Conservation (phyloP, 805 yeast genomes). For the Jamesozyma jinghongensis region DNA sequence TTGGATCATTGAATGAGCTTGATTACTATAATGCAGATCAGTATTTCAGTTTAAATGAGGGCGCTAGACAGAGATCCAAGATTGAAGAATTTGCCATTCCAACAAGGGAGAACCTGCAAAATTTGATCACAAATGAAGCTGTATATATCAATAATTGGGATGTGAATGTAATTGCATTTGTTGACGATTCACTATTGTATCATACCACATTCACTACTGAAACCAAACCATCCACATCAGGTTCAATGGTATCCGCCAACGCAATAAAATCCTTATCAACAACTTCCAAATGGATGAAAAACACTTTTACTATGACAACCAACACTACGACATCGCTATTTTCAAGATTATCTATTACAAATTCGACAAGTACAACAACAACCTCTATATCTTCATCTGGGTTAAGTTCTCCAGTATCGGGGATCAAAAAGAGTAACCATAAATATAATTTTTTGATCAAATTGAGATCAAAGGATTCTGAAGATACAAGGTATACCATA, state of each 20-base stretch:
- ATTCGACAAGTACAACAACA: constrained; percentile 7
- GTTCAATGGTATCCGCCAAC: neutral
- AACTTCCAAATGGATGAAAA: constrained; percentile 26
- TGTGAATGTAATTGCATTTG: constrained; percentile 62
- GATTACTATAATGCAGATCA: constrained; percentile 35
- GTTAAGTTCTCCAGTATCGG: neutral
- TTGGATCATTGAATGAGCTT: constrained; percentile 52
- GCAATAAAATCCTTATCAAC: constrained; percentile 7
- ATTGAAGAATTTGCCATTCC: constrained; percentile 33
- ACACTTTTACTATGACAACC: constrained; percentile 10
- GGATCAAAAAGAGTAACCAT: constrained; percentile 3
- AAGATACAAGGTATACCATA: constrained; percentile 38
- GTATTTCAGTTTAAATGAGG: constrained; percentile 19
- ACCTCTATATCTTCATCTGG: neutral
- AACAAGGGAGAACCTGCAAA: constrained; percentile 32
- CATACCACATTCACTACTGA: neutral
- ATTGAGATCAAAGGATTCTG: constrained; percentile 29
- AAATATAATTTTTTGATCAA: constrained; percentile 42
- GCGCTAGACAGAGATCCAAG: constrained; percentile 26
- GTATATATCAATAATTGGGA: constrained; percentile 45
- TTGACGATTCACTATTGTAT: constrained; percentile 8
- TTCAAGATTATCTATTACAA: constrained; percentile 21
- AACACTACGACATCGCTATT: constrained; percentile 17
- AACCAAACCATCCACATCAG: neutral
- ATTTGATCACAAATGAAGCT: constrained; percentile 28